Evolutionary conservation across 1,284 basidiomycete species (phyloP), one percentile per base, ranked within the genome.

Genomic region (Trametes versicolor): DNA sequence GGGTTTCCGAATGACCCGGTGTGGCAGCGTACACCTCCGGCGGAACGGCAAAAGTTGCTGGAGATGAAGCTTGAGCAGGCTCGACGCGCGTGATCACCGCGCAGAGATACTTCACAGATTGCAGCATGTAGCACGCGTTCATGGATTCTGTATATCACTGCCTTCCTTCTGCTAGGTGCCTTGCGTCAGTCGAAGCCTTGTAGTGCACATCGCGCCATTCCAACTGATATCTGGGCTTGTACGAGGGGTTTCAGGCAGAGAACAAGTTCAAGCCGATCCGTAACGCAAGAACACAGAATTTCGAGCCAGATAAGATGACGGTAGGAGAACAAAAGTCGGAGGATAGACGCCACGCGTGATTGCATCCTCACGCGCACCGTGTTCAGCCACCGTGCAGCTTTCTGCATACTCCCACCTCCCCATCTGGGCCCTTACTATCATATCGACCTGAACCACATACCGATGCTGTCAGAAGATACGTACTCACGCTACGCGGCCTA

Each of bases 391-490:
- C 29, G 3, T 32, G 29, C 29, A 8, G 29, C 8, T 21, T 12
- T 41, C 39, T 41, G 12, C 39, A 41, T 15, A 41, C 39, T 4
- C 3, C 19, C 39, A 41, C 39, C 43, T 9, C 13, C 8, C 43
- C 43, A 45, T 21, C 12, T 21, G 8, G 3, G 5, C 15, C 8
- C 43, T 21, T n/a, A 4, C 7, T 45, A 45, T 45, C 43, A 2
- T 8, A 17, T n/a, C 43, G 8, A 12, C 19, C 27, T 17, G 23
- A 5, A 34, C 4, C n/a, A 67, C 29, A 3, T 32, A 32, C 29
- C 3, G 8, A 43, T 68, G 66, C 54, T 52, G 15, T 58, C 63
- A 1, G 63, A 65, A 29, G 61, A 63, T 55, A 39, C 4, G 29
- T 32, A 32, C 8, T 8, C 8, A 32, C 8, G 54, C n/a, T 58